These are phyloP conservation scores for Penicillium sumatraense DNA, from an alignment of 2,329 filamentous ascomycete genomes.

Conservation along the genomic window DNA sequence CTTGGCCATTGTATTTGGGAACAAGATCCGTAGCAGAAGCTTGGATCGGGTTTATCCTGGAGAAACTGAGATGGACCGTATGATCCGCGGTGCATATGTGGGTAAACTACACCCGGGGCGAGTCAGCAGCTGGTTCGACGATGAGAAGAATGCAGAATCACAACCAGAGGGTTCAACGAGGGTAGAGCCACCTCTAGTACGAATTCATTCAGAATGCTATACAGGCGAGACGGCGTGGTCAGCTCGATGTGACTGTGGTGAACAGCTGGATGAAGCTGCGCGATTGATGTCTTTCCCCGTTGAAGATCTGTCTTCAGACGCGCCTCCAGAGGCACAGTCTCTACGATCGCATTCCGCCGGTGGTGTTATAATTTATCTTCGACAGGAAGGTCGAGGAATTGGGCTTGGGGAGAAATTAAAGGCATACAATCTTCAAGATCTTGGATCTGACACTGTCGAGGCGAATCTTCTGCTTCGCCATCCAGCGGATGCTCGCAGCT, in stretches of 20 bases:
- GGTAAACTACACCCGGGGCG: slow-evolving; percentile 86
- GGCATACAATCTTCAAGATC: slow-evolving; percentile 95
- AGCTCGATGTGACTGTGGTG: slow-evolving; percentile 94
- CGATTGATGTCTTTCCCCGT: slow-evolving; percentile 80
- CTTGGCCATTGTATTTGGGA: slow-evolving; percentile 93
- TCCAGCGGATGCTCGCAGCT: slow-evolving; percentile 91
- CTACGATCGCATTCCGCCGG: slow-evolving; percentile 63
- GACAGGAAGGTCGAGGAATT: slow-evolving; percentile 95
- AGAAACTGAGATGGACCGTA: slow-evolving; percentile 64
- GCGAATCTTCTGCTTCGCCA: slow-evolving; percentile 90
- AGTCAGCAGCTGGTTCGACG: slow-evolving; percentile 70
- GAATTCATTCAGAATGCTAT: slow-evolving; percentile 98
- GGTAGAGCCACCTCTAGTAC: slow-evolving; percentile 70
- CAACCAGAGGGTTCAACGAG: slow-evolving; percentile 22
- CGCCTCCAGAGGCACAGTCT: slow-evolving; percentile 30
- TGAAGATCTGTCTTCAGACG: slow-evolving; percentile 35
- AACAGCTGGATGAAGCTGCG: slow-evolving; percentile 95
- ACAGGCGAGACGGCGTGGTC: slow-evolving; percentile 99
- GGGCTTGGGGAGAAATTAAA: slow-evolving; percentile 95
- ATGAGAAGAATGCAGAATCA: slow-evolving; percentile 26
- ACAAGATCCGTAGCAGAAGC: slow-evolving; percentile 74
- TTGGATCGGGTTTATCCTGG: slow-evolving; percentile 52
- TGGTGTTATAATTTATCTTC: slow-evolving; percentile 92
- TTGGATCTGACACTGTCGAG: slow-evolving; percentile 97
- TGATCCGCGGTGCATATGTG: slow-evolving; percentile 92